These are phyloP conservation scores for Lactifluus subvellereus DNA, from an alignment of 768 basidiomycete genomes.

Conservation along the genomic window DNA sequence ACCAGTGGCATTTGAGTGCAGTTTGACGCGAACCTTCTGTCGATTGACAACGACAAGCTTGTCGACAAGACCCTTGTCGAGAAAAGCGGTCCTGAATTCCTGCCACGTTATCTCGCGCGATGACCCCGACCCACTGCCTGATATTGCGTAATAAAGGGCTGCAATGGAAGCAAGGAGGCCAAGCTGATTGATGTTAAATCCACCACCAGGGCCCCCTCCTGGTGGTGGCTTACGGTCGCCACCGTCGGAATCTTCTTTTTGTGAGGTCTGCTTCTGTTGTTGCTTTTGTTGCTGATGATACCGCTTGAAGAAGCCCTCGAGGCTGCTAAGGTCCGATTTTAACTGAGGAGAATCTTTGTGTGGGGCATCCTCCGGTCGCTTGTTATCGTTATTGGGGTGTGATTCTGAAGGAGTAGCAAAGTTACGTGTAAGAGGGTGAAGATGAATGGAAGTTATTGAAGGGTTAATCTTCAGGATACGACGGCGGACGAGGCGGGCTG, in stretches of 20 bases:
- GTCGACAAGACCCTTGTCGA: constrained; percentile 94
- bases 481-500: constrained; percentile 21
- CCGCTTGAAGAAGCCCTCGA: constrained; percentile 27
- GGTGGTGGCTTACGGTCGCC: constrained; percentile 46
- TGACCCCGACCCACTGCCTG: constrained; percentile 40
- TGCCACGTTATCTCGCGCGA: constrained; percentile 98
- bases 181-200: constrained; percentile 51
- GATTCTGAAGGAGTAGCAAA: constrained; percentile 21
- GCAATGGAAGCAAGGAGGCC: constrained; percentile 53
- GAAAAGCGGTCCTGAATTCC: constrained; percentile 95
- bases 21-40: constrained; percentile 82
- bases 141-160: constrained; percentile 60
- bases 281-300: constrained; percentile 24
- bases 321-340: constrained; percentile 27
- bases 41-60: constrained; percentile 90
- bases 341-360: background rate
- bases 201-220: constrained; percentile 39
- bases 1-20: constrained; percentile 85
- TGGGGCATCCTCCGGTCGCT: constrained; percentile 19
- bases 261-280: constrained; percentile 26
- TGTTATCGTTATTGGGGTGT: constrained; percentile 1
- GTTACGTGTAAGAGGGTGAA: constrained; percentile 1
- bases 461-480: constrained; percentile 5
- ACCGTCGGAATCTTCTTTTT: constrained; percentile 31
- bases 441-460: background rate